Evolutionary conservation across 2,329 filamentous ascomycete species (phyloP).

Genomic region (Penicillium rolfsii): DNA sequence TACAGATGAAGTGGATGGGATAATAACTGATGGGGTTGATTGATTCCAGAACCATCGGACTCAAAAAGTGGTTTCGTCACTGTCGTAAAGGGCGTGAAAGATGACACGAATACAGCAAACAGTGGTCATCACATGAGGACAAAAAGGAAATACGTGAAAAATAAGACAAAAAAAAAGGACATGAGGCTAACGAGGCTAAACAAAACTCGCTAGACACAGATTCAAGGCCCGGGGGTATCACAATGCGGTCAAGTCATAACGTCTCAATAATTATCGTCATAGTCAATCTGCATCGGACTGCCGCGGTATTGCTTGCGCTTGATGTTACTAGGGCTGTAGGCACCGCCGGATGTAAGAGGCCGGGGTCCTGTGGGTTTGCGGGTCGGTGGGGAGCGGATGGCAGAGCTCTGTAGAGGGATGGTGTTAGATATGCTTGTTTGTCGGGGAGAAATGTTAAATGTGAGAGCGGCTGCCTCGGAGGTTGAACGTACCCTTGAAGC

Average conservation of each 20-base stretch:
- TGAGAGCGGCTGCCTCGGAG: background rate
- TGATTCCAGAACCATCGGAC: background rate
- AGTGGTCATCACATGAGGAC: conserved; percentile 7
- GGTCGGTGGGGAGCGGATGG: conserved; percentile 40
- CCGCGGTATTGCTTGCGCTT: conserved; percentile 45
- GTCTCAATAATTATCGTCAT: conserved; percentile 40
- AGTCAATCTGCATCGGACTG: conserved; percentile 47
- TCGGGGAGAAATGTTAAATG: background rate
- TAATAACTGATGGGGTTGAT: background rate
- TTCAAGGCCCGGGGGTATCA: conserved; percentile 29
- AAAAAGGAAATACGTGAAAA: background rate
- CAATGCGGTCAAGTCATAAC: conserved; percentile 19
- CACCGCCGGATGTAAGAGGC: conserved; percentile 45
- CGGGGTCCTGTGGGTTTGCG: conserved; percentile 55
- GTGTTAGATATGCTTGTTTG: background rate
- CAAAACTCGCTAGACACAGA: conserved; percentile 24
- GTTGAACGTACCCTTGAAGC: conserved; percentile 41
- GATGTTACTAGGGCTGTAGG: conserved; percentile 41
- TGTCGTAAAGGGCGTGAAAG: conserved; percentile 19
- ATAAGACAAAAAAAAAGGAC: background rate
- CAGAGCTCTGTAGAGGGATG: conserved; percentile 32
- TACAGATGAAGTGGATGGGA: background rate
- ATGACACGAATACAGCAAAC: conserved; percentile 9
- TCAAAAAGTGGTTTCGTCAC: conserved; percentile 14
- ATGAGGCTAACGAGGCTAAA: background rate